A percentile compares a stretch with the other conserved stretches of the same genome.
Evolutionary conservation across 2,329 filamentous ascomycete species (phyloP).

Genomic region (Cryphonectria naterciae): DNA sequence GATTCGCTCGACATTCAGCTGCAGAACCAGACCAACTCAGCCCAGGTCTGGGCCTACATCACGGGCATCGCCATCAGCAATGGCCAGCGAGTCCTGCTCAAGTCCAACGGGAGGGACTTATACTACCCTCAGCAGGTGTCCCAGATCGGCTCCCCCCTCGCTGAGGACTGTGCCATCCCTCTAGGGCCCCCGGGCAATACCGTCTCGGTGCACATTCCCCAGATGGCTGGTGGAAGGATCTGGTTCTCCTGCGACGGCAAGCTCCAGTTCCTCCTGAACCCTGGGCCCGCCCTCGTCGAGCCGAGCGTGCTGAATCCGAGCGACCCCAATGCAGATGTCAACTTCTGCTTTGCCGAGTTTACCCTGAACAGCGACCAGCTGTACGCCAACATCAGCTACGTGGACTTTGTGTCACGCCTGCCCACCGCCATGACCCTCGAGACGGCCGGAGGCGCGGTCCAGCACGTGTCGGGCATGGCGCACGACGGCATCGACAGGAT

Average conservation of each 20-base stretch:
- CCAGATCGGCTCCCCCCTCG: constrained; percentile 51
- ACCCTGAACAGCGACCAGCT: constrained; percentile 61
- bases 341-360: constrained; percentile 65
- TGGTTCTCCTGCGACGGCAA: constrained; percentile 62
- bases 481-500: constrained; percentile 60
- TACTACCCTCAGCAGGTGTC: constrained; percentile 61
- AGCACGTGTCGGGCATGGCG: constrained; percentile 62
- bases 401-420: constrained; percentile 65
- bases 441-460: constrained; percentile 45
- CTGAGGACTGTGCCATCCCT: constrained; percentile 62
- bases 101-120: constrained; percentile 53
- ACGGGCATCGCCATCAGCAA: constrained; percentile 60
- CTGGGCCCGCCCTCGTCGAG: constrained; percentile 67
- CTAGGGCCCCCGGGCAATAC: constrained; percentile 60
- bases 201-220: constrained; percentile 61
- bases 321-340: constrained; percentile 56
- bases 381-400: constrained; percentile 68
- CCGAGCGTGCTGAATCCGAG: constrained; percentile 67
- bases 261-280: constrained; percentile 67
- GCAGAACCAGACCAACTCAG: constrained; percentile 58
- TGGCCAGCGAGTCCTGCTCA: constrained; percentile 43
- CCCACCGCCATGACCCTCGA: constrained; percentile 58
- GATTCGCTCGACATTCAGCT: constrained; percentile 56
- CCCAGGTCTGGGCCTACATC: constrained; percentile 65
- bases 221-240: constrained; percentile 65